Evolutionary conservation across 2,329 filamentous ascomycete genomes (phyloP).

Genomic region (Colletotrichum sansevieriae): DNA sequence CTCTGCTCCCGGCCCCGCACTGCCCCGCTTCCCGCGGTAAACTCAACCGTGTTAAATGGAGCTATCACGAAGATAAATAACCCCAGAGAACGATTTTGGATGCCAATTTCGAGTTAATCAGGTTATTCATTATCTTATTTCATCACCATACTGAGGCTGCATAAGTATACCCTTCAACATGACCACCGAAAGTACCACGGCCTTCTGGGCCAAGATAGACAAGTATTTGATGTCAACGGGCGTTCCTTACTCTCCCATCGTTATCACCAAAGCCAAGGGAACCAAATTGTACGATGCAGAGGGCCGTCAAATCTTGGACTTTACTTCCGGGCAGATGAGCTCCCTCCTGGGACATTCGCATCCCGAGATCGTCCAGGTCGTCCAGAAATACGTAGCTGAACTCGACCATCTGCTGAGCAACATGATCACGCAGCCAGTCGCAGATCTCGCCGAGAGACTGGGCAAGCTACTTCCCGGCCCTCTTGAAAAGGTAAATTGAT

Average conservation of each 20-base stretch:
- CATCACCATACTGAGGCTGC: background rate
- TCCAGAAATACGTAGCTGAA: conserved; percentile 59
- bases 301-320: conserved; percentile 65
- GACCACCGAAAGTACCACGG: background rate
- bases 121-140: no score
- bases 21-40: no score
- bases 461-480: conserved; percentile 58
- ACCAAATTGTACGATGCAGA: conserved; percentile 59
- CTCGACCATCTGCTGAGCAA: conserved; percentile 70
- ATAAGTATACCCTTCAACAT: background rate
- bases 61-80: no score
- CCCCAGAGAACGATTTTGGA: no score
- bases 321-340: conserved; percentile 71
- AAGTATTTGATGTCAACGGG: no score
- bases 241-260: background rate
- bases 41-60: no score
- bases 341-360: conserved; percentile 69
- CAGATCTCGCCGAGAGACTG: conserved; percentile 64
- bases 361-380: conserved; percentile 67
- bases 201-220: no score
- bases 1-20: no score
- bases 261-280: conserved; percentile 58
- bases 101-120: no score
- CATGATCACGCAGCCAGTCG: conserved; percentile 68
- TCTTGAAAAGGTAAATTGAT: conserved; percentile 55